Evolutionary conservation across 106 monocot genomes (phyloP).

Genomic region (Iris macrosiphon): DNA sequence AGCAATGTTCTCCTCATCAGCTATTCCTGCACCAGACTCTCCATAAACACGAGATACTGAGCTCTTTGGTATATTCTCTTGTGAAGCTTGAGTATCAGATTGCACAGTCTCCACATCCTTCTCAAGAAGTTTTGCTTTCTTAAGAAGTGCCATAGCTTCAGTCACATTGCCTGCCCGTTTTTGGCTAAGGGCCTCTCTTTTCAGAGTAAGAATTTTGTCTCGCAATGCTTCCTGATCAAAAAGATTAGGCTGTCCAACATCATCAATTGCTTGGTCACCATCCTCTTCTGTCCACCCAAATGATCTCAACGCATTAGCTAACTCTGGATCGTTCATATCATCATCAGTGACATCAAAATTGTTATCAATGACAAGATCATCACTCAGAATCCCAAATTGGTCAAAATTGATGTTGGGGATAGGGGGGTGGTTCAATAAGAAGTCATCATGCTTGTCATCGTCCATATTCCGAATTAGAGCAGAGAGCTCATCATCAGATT

Average conservation of each 20-base stretch:
- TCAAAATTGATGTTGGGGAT: conserved; percentile 37
- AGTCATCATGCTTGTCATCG: conserved; percentile 49
- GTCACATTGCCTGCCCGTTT: conserved; percentile 60
- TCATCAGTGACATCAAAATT: conserved; percentile 77
- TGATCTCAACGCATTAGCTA: conserved; percentile 72
- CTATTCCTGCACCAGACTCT: background rate
- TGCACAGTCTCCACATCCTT: conserved; percentile 38
- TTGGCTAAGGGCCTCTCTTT: conserved; percentile 68
- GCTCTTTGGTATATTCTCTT: conserved; percentile 9
- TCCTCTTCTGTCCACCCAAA: conserved; percentile 89
- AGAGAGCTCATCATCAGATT: conserved; percentile 89
- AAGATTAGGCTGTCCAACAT: conserved; percentile 5
- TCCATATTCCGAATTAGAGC: conserved; percentile 59
- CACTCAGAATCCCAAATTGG: conserved; percentile 17
- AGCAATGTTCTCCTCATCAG: conserved; percentile 3
- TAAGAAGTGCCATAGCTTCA: conserved; percentile 77
- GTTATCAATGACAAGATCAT: conserved; percentile 41
- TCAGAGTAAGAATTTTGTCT: conserved; percentile 54
- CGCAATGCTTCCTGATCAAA: conserved; percentile 28
- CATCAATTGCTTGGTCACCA: conserved; percentile 17
- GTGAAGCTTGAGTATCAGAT: conserved; percentile 3
- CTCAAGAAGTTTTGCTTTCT: conserved; percentile 82
- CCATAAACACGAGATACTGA: conserved; percentile 7
- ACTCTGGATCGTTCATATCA: conserved; percentile 92
- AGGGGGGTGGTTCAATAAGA: conserved; percentile 14